These are phyloP conservation scores for Trypanosoma platydactyli DNA, from an alignment of 208 protist genomes.

Conservation along the genomic window DNA sequence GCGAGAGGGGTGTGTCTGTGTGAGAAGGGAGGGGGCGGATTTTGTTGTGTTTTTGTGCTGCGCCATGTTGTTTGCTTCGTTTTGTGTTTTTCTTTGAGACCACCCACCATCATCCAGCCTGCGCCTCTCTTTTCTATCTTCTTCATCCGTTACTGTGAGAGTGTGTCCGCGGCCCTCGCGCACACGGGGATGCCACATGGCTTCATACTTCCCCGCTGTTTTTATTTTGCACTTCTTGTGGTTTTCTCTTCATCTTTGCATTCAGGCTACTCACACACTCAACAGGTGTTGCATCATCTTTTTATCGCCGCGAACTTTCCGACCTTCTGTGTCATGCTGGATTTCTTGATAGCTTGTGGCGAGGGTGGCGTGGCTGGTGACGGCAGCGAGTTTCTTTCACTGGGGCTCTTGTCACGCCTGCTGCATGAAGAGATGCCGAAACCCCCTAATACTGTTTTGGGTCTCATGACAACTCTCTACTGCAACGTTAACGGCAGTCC, in stretches of 20 bases:
- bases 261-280: too few relatives aligned
- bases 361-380: neutral
- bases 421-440: constrained; percentile 1
- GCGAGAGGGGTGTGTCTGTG: neutral
- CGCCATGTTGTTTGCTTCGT: neutral
- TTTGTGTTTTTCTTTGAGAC: neutral
- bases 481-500: neutral
- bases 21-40: neutral
- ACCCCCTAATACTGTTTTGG: constrained; percentile 22
- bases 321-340: constrained; percentile 6
- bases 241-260: too few relatives aligned
- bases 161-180: neutral
- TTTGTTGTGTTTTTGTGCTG: constrained; percentile 8
- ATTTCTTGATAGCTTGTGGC: constrained; percentile 13
- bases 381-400: neutral
- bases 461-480: constrained; percentile 28
- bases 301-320: neutral
- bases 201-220: too few relatives aligned
- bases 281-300: too few relatives aligned
- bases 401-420: constrained; percentile 8
- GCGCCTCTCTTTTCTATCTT: constrained; percentile 6
- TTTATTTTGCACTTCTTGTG: too few relatives aligned
- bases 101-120: neutral
- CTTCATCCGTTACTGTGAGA: neutral
- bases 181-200: too few relatives aligned